Percentiles rank a stretch among this genome's conserved stretches.
These are phyloP conservation scores for Exophiala phaeomuriformis DNA, from an alignment of 2,329 filamentous ascomycete species.

Conservation along the genomic window DNA sequence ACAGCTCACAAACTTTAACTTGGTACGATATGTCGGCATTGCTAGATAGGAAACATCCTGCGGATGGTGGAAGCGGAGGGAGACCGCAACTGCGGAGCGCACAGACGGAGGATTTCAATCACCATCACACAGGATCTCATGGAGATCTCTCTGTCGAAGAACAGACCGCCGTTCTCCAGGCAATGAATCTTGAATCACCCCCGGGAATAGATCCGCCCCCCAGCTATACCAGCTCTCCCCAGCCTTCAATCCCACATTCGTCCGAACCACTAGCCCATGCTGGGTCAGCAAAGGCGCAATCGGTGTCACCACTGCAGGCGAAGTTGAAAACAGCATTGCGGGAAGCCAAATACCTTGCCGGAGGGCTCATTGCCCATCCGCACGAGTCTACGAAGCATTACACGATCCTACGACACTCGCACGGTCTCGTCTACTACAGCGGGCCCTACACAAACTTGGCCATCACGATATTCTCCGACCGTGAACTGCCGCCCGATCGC, in stretches of 20 bases:
- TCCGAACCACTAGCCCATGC: slow-evolving; percentile 9
- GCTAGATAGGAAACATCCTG: background rate
- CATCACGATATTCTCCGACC: slow-evolving; percentile 57
- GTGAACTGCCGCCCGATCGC: slow-evolving; percentile 49
- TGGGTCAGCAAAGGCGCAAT: background rate
- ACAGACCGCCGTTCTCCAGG: slow-evolving; percentile 18
- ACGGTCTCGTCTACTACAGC: slow-evolving; percentile 58
- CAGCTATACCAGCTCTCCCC: slow-evolving; percentile 10
- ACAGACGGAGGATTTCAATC: slow-evolving; percentile 17
- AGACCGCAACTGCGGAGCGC: slow-evolving; percentile 6
- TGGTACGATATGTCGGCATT: slow-evolving; percentile 1
- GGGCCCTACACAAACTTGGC: slow-evolving; percentile 57
- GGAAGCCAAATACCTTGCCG: slow-evolving; percentile 59
- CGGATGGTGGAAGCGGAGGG: background rate
- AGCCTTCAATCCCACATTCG: background rate
- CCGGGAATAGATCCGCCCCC: slow-evolving; percentile 17
- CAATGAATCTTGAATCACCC: slow-evolving; percentile 19
- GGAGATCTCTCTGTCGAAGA: slow-evolving; percentile 14
- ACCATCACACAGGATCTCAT: background rate
- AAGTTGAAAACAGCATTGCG: slow-evolving; percentile 32
- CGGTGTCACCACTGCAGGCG: slow-evolving; percentile 4
- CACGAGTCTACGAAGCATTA: slow-evolving; percentile 59
- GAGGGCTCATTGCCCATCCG: slow-evolving; percentile 57
- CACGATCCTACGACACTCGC: slow-evolving; percentile 60
- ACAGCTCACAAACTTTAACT: background rate